A percentile compares a stretch with the other conserved stretches of the same genome.
Conservation (phyloP, 2,329 filamentous ascomycete genomes). For the Paecilomyces formosus region DNA sequence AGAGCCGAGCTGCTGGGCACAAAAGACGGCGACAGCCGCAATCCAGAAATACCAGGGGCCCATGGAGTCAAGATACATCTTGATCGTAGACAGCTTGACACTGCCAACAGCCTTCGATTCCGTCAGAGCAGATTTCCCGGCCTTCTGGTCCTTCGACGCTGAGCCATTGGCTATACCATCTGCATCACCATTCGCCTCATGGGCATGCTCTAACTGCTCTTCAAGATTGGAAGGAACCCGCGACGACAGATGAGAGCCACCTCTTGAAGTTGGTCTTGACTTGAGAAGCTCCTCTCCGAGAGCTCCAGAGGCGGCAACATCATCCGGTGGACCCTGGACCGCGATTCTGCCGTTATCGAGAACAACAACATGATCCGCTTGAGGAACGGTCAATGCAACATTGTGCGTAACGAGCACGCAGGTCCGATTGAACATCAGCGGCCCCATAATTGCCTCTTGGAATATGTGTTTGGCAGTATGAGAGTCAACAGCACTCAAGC, state of each 20-base stretch:
- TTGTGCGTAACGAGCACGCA: slow-evolving; percentile 97
- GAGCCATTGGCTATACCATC: slow-evolving; percentile 41
- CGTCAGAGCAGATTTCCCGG: slow-evolving; percentile 45
- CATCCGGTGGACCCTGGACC: slow-evolving; percentile 66
- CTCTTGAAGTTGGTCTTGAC: slow-evolving; percentile 63
- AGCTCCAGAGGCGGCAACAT: slow-evolving; percentile 79
- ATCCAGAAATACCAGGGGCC: slow-evolving; percentile 96
- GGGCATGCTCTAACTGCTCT: slow-evolving; percentile 45
- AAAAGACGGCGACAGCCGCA: slow-evolving; percentile 66
- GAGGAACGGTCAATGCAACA: slow-evolving; percentile 74
- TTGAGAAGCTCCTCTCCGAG: slow-evolving; percentile 79
- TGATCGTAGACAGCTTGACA: slow-evolving; percentile 79
- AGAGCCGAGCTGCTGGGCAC: slow-evolving; percentile 72
- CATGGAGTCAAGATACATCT: slow-evolving; percentile 82
- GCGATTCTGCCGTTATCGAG: slow-evolving; percentile 79
- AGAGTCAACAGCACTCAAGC: slow-evolving; percentile 91
- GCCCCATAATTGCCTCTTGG: slow-evolving; percentile 80
- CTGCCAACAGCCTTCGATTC: slow-evolving; percentile 80
- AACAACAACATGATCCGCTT: slow-evolving; percentile 71
- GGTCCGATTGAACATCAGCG: slow-evolving; percentile 79
- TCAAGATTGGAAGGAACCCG: slow-evolving; percentile 68
- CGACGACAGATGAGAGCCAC: slow-evolving; percentile 67
- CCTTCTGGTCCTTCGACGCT: slow-evolving; percentile 32
- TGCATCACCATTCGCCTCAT: slow-evolving; percentile 45
- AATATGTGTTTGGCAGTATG: slow-evolving; percentile 99